A percentile compares a stretch with the other conserved stretches of the same genome.
Evolutionary conservation across 768 basidiomycete genomes (phyloP).

Genomic region (Amanita thiersii): DNA sequence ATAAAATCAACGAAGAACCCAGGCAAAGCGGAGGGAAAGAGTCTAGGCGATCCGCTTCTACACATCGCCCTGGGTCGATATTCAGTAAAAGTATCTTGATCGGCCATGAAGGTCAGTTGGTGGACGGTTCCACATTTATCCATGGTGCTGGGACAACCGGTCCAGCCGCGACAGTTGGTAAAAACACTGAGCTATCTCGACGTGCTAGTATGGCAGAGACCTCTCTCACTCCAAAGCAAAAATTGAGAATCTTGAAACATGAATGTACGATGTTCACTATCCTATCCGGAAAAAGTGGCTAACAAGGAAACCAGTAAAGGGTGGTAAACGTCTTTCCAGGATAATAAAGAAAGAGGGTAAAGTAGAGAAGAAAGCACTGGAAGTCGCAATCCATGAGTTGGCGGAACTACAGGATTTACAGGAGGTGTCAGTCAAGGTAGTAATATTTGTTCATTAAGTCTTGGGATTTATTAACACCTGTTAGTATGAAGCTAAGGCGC

Average conservation of each 20-base stretch:
- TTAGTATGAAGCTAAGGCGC: slow-evolving; percentile 52
- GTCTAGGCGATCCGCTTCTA: slow-evolving; percentile 11
- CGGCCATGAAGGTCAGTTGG: slow-evolving; percentile 21
- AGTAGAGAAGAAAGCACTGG: slow-evolving; percentile 55
- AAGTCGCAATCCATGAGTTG: slow-evolving; percentile 55
- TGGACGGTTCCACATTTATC: slow-evolving; percentile 36
- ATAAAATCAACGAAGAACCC: background rate
- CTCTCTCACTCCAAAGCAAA: slow-evolving; percentile 41
- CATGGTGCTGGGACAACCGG: slow-evolving; percentile 48
- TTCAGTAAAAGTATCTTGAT: slow-evolving; percentile 23
- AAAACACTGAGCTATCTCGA: slow-evolving; percentile 29
- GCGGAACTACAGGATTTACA: slow-evolving; percentile 64
- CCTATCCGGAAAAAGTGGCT: background rate
- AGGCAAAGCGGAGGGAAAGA: background rate
- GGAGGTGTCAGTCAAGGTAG: slow-evolving; percentile 51
- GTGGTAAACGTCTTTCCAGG: slow-evolving; percentile 55
- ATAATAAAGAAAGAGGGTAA: slow-evolving; percentile 66
- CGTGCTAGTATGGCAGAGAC: slow-evolving; percentile 42
- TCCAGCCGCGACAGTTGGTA: slow-evolving; percentile 31
- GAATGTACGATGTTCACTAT: slow-evolving; percentile 33
- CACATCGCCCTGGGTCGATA: slow-evolving; percentile 17
- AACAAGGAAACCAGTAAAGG: slow-evolving; percentile 32
- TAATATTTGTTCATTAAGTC: background rate
- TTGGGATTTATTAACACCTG: background rate
- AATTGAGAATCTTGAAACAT: slow-evolving; percentile 37